Evolutionary conservation across 331 rosid genomes (phyloP), one percentile per base, ranked within the genome.

Genomic region (Prunus yedoensis): DNA sequence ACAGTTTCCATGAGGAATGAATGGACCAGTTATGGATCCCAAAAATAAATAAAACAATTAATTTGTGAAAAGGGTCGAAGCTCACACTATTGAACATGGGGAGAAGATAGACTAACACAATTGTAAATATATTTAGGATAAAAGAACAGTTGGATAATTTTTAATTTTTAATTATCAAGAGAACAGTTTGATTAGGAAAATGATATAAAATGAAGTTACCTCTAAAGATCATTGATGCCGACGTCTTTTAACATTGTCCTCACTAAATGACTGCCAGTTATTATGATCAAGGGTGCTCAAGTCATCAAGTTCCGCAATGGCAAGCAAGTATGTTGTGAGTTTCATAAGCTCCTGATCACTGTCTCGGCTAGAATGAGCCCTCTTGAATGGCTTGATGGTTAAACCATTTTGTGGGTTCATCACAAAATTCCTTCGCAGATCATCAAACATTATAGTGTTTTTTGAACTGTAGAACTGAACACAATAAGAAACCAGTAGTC

Each of bases 401-500:
- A 95, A 86, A 54, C 99, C 97, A 79, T 92, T 95, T 75, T 92
- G 97, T 11, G 99, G 99, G 80, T 93, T 93, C 98, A 93, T 93
- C 79, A 88, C 96, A 82, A 87, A 93, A 83, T 93, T 93, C 80
- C 97, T 88, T 70, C 92, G 73, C 67, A 93, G 88, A 82, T 93
- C 97, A 47, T 93, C 98, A 74, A 93, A 87, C 97, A 93, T 93
- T 70, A 89, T 91, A 74, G 97, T 92, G 78, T 95, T 95, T 62
- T 85, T 87, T 53, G 96, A 77, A 78, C 57, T 89, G 89, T 95
- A 90, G 82, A 86, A 89, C 96, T 92, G 97, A 78, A 87, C 38
- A 28, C 47, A 79, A 52, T 45, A 56, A 63, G 77, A 78, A 84
- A 69, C 18, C 71, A 47, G 18, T 65, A 72, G 62, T 46, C 53